Evolutionary conservation across 257 asterid genomes (phyloP).

Genomic region (Ballota nigra): DNA sequence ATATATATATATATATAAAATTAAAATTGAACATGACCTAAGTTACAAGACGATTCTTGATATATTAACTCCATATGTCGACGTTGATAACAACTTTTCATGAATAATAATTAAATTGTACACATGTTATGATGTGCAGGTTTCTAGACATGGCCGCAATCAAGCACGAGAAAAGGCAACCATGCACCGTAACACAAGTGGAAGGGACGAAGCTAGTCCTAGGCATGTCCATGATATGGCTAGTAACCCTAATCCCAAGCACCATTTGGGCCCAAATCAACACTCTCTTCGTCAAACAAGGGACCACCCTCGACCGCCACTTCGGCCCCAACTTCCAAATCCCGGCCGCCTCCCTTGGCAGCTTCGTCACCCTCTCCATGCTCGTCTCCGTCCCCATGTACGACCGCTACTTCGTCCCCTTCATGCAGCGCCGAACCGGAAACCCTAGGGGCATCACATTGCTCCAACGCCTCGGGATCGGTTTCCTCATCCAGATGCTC

Average conservation of each 20-base stretch:
- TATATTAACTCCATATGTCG: background rate
- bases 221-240: slow-evolving; percentile 82
- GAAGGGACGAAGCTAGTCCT: slow-evolving; percentile 69
- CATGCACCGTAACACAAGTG: slow-evolving; percentile 78
- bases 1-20: too few relatives aligned
- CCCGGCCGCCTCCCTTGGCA: slow-evolving; percentile 81
- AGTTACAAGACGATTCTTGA: too few relatives aligned
- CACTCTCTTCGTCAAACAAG: slow-evolving; percentile 86
- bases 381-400: slow-evolving; percentile 67
- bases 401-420: slow-evolving; percentile 70
- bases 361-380: slow-evolving; percentile 79
- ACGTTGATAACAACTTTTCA: background rate
- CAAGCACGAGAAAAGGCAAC: slow-evolving; percentile 37
- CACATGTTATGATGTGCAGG: slow-evolving; percentile 27
- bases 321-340: slow-evolving; percentile 52
- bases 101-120: too few relatives aligned
- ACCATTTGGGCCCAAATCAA: slow-evolving; percentile 87
- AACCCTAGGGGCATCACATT: slow-evolving; percentile 76
- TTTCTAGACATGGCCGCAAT: slow-evolving; percentile 86
- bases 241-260: slow-evolving; percentile 72
- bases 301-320: slow-evolving; percentile 71
- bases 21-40: too few relatives aligned
- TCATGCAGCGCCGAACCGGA: slow-evolving; percentile 52
- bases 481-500: slow-evolving; percentile 55
- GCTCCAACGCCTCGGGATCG: slow-evolving; percentile 64